A percentile compares a stretch with the other conserved stretches of the same genome.
These are phyloP conservation scores for Calocybe cyanea DNA, from an alignment of 768 basidiomycete species.

Conservation along the genomic window DNA sequence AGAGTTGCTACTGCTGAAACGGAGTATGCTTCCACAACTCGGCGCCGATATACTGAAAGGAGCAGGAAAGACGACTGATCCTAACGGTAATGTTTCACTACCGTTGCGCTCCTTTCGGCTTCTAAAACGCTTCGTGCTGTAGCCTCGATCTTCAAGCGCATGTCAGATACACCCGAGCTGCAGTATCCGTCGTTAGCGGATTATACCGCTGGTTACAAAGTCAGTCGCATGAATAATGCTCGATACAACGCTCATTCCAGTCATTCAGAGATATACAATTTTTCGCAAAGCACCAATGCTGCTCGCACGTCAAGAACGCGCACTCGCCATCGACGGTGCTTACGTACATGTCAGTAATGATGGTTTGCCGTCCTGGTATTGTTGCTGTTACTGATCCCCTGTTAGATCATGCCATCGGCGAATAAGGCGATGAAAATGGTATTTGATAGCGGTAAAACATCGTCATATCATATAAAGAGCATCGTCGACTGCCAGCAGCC, in stretches of 20 bases:
- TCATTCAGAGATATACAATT: constrained; percentile 77
- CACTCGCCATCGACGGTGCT: constrained; percentile 90
- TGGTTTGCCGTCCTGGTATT: neutral
- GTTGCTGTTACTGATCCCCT: constrained; percentile 12
- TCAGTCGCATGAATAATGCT: constrained; percentile 20
- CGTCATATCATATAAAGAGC: constrained; percentile 88
- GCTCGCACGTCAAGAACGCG: constrained; percentile 85
- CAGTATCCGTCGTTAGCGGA: constrained; percentile 65
- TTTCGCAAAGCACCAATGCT: constrained; percentile 95
- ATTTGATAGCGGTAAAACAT: constrained; percentile 86
- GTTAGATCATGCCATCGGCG: constrained; percentile 83
- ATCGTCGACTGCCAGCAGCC: constrained; percentile 83
- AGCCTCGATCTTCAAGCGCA: constrained; percentile 94
- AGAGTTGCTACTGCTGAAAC: constrained; percentile 78
- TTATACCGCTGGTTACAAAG: constrained; percentile 84
- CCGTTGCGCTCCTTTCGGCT: too few relatives aligned
- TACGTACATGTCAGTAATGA: constrained; percentile 73
- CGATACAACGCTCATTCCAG: neutral
- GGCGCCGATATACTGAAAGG: constrained; percentile 67
- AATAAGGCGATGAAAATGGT: constrained; percentile 70
- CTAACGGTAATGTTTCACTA: constrained; percentile 65
- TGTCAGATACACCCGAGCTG: constrained; percentile 68
- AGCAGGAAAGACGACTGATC: constrained; percentile 76
- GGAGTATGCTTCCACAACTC: constrained; percentile 69
- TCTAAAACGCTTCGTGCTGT: neutral